These are phyloP conservation scores for Leishmania tarentolae DNA, from an alignment of 208 protist species.

Conservation along the genomic window DNA sequence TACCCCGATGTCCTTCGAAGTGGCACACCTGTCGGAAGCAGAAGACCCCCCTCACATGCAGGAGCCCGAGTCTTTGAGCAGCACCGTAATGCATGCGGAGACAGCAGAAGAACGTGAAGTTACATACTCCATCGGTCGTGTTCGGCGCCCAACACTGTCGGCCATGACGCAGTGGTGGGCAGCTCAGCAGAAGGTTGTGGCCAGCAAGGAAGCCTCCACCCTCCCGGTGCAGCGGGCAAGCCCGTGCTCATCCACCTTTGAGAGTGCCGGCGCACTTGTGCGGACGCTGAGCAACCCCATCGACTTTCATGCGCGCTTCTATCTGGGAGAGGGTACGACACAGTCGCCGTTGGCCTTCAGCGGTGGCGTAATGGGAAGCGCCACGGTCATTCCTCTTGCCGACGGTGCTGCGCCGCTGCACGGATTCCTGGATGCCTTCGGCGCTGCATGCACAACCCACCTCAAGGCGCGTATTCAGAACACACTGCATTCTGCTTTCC, in stretches of 20 bases:
- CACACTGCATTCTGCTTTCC: background rate
- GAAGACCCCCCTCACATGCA: background rate
- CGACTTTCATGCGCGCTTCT: conserved; percentile 13
- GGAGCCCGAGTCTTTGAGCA: background rate
- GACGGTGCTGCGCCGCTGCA: background rate
- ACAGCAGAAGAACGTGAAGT: conserved; percentile 29
- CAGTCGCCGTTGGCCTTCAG: background rate
- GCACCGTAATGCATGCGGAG: conserved; percentile 13
- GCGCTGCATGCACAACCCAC: conserved; percentile 16
- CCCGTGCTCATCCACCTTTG: background rate
- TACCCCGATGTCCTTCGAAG: background rate
- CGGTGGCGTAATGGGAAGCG: background rate
- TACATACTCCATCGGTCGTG: conserved; percentile 29
- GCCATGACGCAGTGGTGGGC: conserved; percentile 26
- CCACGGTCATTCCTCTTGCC: background rate
- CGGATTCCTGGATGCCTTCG: conserved; percentile 6
- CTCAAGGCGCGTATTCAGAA: conserved; percentile 8
- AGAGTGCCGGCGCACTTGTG: conserved; percentile 1
- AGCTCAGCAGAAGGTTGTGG: conserved; percentile 9
- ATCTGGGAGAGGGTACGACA: background rate
- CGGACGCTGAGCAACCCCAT: conserved; percentile 11
- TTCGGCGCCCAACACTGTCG: conserved; percentile 9
- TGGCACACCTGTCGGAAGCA: background rate
- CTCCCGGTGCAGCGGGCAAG: too few species aligned
- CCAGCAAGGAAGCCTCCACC: background rate